These are phyloP conservation scores for Blakeslea trispora DNA, from an alignment of 371 early-diverging fungal species.

Conservation along the genomic window DNA sequence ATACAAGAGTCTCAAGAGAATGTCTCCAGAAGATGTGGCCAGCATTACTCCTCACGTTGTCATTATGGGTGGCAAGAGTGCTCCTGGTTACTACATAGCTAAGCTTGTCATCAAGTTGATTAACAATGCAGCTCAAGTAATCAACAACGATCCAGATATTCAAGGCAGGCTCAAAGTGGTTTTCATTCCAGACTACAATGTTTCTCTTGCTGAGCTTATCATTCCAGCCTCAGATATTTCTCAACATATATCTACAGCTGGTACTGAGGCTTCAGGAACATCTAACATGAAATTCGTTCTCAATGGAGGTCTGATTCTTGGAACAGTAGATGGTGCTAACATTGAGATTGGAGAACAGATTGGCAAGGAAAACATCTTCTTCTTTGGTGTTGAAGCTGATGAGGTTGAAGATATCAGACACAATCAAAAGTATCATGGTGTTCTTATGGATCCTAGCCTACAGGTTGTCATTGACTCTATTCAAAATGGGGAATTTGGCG, in stretches of 20 bases:
- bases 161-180: slow-evolving; percentile 84
- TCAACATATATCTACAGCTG: slow-evolving; percentile 91
- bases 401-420: slow-evolving; percentile 91
- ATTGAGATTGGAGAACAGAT: slow-evolving; percentile 94
- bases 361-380: slow-evolving; percentile 92
- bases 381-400: slow-evolving; percentile 85
- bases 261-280: slow-evolving; percentile 97
- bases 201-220: slow-evolving; percentile 87
- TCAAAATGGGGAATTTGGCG: slow-evolving; percentile 77
- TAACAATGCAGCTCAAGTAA: slow-evolving; percentile 81
- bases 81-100: slow-evolving; percentile 95
- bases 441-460: slow-evolving; percentile 72
- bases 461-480: slow-evolving; percentile 76
- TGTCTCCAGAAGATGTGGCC: slow-evolving; percentile 63
- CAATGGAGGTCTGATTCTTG: slow-evolving; percentile 91
- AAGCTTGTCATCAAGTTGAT: slow-evolving; percentile 95
- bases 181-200: slow-evolving; percentile 94
- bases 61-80: slow-evolving; percentile 84
- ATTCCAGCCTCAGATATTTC: slow-evolving; percentile 94
- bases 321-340: slow-evolving; percentile 90
- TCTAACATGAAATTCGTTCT: slow-evolving; percentile 98
- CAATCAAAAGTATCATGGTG: slow-evolving; percentile 73
- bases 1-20: slow-evolving; percentile 74
- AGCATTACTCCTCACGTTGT: slow-evolving; percentile 77
- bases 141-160: slow-evolving; percentile 80